These are phyloP conservation scores for Mucor racemosus DNA, from an alignment of 371 early-diverging fungal species.

Conservation along the genomic window DNA sequence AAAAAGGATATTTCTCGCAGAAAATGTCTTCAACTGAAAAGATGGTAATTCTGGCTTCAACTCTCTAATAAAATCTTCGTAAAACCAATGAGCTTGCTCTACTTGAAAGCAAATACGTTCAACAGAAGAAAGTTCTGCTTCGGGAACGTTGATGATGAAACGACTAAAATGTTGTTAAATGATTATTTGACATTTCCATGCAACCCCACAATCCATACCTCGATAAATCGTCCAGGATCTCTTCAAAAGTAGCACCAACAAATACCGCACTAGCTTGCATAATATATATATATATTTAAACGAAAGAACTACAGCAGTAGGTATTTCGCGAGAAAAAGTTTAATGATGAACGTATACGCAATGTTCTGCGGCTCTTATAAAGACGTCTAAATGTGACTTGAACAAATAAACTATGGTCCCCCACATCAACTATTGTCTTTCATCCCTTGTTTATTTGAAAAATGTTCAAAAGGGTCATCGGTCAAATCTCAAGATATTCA, in stretches of 20 bases:
- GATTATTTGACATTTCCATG: not conserved
- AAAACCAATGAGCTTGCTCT: constrained; percentile 99
- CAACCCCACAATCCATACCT: constrained; percentile 52
- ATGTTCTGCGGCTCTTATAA: constrained; percentile 6
- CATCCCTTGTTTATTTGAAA: constrained; percentile 2
- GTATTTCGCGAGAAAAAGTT: not conserved
- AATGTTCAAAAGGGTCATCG: constrained; percentile 22
- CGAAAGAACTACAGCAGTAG: not conserved
- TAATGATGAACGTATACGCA: not conserved
- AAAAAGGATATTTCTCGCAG: constrained; percentile 71
- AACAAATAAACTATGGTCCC: constrained; percentile 1
- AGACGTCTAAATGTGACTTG: constrained; percentile 1
- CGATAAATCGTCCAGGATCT: constrained; percentile 85
- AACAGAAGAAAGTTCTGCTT: constrained; percentile 86
- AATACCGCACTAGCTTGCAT: constrained; percentile 60
- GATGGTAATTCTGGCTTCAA: constrained; percentile 78
- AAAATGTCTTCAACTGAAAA: constrained; percentile 83
- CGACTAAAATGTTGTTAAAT: constrained; percentile 62
- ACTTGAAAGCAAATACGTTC: constrained; percentile 98
- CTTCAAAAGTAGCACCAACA: constrained; percentile 71
- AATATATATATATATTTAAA: not conserved
- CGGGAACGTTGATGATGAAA: constrained; percentile 97
- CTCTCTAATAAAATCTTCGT: constrained; percentile 96
- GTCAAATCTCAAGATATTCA: constrained; percentile 23
- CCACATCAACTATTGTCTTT: not conserved